Conservation (phyloP, 2,329 filamentous ascomycete genomes). For the Phialophora tarda region DNA sequence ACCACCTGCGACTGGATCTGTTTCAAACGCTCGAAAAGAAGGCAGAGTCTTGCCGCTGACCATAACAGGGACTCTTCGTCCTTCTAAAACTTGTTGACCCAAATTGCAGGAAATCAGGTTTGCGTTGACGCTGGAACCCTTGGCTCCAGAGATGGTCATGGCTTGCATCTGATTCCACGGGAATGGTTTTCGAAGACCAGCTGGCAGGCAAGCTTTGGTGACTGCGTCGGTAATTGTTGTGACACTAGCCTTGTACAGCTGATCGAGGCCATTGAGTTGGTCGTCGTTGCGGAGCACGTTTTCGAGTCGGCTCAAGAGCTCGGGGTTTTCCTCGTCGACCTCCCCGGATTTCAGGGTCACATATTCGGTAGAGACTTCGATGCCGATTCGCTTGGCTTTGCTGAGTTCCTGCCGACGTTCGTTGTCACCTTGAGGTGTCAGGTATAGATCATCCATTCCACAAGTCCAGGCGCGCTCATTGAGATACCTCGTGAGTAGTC, state of each 20-base stretch:
- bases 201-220: constrained; percentile 78
- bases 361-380: constrained; percentile 82
- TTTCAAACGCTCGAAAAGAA: constrained; percentile 91
- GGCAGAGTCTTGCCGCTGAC: constrained; percentile 95
- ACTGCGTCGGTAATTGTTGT: constrained; percentile 76
- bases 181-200: constrained; percentile 85
- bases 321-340: constrained; percentile 67
- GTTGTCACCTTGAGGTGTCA: constrained; percentile 79
- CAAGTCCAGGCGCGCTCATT: constrained; percentile 96
- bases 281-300: constrained; percentile 87
- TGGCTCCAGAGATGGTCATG: constrained; percentile 96
- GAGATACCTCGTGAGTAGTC: constrained; percentile 84
- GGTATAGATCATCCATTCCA: constrained; percentile 91
- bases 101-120: constrained; percentile 98
- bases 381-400: constrained; percentile 71
- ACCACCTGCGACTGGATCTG: constrained; percentile 84
- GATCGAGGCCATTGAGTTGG: constrained; percentile 90
- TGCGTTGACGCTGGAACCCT: constrained; percentile 90
- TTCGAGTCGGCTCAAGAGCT: constrained; percentile 79
- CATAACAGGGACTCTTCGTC: constrained; percentile 93
- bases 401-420: constrained; percentile 71
- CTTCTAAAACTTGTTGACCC: constrained; percentile 94
- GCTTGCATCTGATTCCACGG: constrained; percentile 98
- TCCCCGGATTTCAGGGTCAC: constrained; percentile 76
- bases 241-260: constrained; percentile 76